Percentiles rank a stretch among this genome's conserved stretches.
Conservation (phyloP, 768 basidiomycete genomes). For the Leucocoprinus leucothites region DNA sequence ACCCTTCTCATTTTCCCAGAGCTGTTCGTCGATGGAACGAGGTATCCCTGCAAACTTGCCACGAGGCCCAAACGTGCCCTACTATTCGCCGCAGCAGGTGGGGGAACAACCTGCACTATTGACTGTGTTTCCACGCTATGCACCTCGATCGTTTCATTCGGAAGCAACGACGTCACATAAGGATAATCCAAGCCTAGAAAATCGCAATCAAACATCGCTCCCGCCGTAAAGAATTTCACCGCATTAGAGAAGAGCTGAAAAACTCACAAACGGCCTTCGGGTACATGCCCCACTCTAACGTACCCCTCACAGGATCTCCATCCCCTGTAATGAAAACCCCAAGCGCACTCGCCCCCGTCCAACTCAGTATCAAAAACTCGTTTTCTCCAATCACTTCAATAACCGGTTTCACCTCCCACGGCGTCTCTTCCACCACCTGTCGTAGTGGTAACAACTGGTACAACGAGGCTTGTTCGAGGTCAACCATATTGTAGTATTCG, state of each 20-base stretch:
- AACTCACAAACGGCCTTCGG: constrained; percentile 73
- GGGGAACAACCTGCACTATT: constrained; percentile 61
- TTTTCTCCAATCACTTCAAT: constrained; percentile 72
- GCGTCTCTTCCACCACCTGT: constrained; percentile 49
- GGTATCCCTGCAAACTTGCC: constrained; percentile 41
- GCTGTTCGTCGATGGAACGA: constrained; percentile 46
- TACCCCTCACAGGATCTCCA: constrained; percentile 89
- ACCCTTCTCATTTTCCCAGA: constrained; percentile 45
- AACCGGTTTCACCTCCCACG: constrained; percentile 53
- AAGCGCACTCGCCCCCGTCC: constrained; percentile 76
- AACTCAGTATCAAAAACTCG: constrained; percentile 86
- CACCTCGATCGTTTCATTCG: constrained; percentile 76
- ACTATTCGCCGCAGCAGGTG: constrained; percentile 30
- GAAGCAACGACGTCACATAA: constrained; percentile 73
- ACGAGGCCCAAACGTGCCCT: constrained; percentile 27
- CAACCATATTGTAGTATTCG: constrained; percentile 72
- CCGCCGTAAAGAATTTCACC: not conserved
- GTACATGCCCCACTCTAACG: constrained; percentile 81
- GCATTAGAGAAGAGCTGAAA: not conserved
- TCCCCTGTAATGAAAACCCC: constrained; percentile 83
- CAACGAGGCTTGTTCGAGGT: constrained; percentile 68
- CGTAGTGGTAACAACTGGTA: constrained; percentile 77
- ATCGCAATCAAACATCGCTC: not conserved
- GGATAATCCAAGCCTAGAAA: constrained; percentile 75
- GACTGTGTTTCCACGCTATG: constrained; percentile 76